phyloP scores from a whole-genome alignment of 2,329 filamentous ascomycete genomes.

The Diaporthe humulicola region DNA sequence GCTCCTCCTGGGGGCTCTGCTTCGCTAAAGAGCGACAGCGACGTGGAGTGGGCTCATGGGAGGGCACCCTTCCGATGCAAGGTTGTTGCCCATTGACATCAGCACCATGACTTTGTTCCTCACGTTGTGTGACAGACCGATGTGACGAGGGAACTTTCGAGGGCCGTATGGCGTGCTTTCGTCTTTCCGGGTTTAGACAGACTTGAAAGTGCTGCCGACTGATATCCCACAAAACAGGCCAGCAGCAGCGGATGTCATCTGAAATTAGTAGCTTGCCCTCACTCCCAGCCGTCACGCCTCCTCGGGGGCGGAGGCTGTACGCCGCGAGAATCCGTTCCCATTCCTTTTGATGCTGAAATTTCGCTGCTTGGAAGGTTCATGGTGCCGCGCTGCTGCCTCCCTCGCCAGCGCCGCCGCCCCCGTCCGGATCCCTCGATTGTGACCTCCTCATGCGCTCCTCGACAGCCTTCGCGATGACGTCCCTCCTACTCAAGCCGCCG shows the following conservation, averaged over 20 bases:
- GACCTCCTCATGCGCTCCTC: conserved; percentile 74
- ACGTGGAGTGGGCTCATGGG: too few relatives aligned
- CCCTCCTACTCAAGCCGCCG: conserved; percentile 71
- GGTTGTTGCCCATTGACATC: background rate
- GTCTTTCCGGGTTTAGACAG: background rate
- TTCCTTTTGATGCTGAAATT: background rate
- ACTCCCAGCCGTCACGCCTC: background rate
- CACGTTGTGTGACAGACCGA: background rate
- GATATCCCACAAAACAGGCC: too few relatives aligned
- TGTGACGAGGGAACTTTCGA: background rate
- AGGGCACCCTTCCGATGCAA: background rate
- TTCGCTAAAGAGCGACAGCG: background rate
- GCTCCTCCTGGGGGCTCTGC: background rate
- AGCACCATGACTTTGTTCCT: background rate
- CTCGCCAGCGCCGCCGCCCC: conserved; percentile 33
- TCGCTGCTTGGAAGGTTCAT: background rate
- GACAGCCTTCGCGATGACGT: conserved; percentile 80
- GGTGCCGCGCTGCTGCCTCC: conserved; percentile 16
- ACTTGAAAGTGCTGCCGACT: background rate
- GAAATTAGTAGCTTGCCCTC: background rate
- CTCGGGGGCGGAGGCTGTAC: background rate
- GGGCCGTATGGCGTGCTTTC: background rate
- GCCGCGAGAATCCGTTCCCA: fast-evolving
- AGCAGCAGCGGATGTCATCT: background rate
- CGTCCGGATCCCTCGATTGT: conserved; percentile 45